Evolutionary conservation across 257 asterid genomes (phyloP).

Genomic region (Salvia rosmarinus): DNA sequence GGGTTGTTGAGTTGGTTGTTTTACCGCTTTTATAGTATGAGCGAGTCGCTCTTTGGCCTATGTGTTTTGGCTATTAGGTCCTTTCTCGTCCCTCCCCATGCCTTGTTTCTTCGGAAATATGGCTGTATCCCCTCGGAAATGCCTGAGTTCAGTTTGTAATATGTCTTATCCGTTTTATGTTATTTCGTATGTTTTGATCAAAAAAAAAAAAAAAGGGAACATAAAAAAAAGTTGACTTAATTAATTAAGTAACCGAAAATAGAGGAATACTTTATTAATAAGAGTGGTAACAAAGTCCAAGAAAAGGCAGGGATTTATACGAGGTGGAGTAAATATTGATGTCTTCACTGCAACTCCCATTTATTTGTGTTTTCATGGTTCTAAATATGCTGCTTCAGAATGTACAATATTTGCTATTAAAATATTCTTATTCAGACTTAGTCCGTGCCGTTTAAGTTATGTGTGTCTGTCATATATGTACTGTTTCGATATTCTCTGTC

Average conservation of each 20-base stretch:
- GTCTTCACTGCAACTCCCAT: constrained; percentile 8
- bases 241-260: not conserved
- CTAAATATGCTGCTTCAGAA: not conserved
- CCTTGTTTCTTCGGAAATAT: too few species aligned
- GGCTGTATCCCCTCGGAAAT: too few species aligned
- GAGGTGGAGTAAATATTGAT: constrained; percentile 30
- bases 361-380: constrained; percentile 11
- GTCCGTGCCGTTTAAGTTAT: constrained; percentile 49
- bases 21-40: too few species aligned
- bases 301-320: constrained; percentile 38
- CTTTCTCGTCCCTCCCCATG: too few species aligned
- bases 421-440: not conserved
- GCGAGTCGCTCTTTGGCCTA: too few species aligned
- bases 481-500: constrained; percentile 26
- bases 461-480: constrained; percentile 29
- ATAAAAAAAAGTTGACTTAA: not conserved
- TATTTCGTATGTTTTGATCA: too few species aligned
- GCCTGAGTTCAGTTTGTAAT: too few species aligned
- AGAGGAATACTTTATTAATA: not conserved
- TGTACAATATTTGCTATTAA: not conserved
- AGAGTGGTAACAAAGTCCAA: constrained; percentile 27
- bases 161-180: too few species aligned
- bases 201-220: too few species aligned
- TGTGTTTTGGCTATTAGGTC: too few species aligned
- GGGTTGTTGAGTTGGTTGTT: too few species aligned